phyloP scores from a whole-genome alignment of 1,284 basidiomycete genomes.

The Fistulina hepatica region DNA sequence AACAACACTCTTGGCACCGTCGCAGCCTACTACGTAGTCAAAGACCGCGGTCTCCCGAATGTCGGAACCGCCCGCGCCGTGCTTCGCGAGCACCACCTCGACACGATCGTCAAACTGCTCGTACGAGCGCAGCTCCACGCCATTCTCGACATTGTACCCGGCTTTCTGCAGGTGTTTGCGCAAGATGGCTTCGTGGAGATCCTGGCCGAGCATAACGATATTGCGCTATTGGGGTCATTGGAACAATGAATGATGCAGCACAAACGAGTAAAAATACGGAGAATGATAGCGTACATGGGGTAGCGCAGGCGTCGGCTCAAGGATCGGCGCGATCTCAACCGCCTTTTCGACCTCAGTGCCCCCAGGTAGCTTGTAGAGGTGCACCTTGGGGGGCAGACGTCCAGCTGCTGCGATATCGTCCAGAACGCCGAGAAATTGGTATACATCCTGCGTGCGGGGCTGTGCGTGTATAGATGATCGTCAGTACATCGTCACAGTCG shows the following conservation, averaged over 20 bases:
- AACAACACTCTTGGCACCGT: slow-evolving; percentile 26
- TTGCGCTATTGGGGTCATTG: slow-evolving; percentile 16
- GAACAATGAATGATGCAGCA: not conserved
- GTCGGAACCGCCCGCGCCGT: slow-evolving; percentile 12
- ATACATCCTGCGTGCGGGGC: slow-evolving; percentile 4
- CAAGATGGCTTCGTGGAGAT: slow-evolving; percentile 22
- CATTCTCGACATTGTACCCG: slow-evolving; percentile 22
- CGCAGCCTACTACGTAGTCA: slow-evolving; percentile 27
- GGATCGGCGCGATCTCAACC: slow-evolving; percentile 10
- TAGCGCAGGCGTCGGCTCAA: slow-evolving; percentile 6
- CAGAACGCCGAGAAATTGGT: slow-evolving; percentile 2
- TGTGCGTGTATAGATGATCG: not conserved
- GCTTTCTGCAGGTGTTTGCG: slow-evolving; percentile 21
- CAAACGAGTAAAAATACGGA: not conserved
- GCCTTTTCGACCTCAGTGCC: slow-evolving; percentile 9
- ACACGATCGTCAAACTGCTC: slow-evolving; percentile 21
- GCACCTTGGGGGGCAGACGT: not conserved
- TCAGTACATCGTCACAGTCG: not conserved
- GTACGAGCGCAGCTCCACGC: slow-evolving; percentile 22
- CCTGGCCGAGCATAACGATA: slow-evolving; percentile 24
- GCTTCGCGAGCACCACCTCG: slow-evolving; percentile 17
- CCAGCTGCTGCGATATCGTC: not conserved
- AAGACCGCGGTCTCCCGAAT: slow-evolving; percentile 14
- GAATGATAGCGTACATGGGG: slow-evolving; percentile 8
- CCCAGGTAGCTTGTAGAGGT: slow-evolving; percentile 13